A percentile compares a stretch with the other conserved stretches of the same genome.
Conservation (phyloP, 352 stramenopile genomes). For the Phytophthora fragariaefolia region DNA sequence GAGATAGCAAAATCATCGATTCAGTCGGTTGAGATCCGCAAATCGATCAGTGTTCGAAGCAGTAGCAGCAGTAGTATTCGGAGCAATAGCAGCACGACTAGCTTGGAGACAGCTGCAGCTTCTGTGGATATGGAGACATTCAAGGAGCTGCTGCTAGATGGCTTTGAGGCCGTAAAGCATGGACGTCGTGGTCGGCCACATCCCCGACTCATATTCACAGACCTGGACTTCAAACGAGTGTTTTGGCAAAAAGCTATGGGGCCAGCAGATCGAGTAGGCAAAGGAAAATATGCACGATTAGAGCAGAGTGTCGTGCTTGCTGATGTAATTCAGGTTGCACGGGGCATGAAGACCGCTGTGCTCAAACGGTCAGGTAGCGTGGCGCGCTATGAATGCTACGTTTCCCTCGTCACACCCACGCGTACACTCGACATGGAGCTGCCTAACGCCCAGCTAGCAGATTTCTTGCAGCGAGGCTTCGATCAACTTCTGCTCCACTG, state of each 20-base stretch:
- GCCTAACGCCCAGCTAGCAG: constrained; percentile 54
- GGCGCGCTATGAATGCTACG: constrained; percentile 71
- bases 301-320: constrained; percentile 74
- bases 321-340: constrained; percentile 75
- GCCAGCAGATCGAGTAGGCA: constrained; percentile 47
- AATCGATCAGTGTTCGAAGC: constrained; percentile 24
- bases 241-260: constrained; percentile 79
- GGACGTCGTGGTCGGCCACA: constrained; percentile 71
- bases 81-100: constrained; percentile 30
- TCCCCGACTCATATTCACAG: constrained; percentile 68
- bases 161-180: constrained; percentile 81
- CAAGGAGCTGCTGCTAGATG: constrained; percentile 68
- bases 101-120: constrained; percentile 31
- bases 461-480: constrained; percentile 67
- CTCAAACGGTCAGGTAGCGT: constrained; percentile 79
- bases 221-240: constrained; percentile 78
- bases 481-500: constrained; percentile 52
- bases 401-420: constrained; percentile 74
- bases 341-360: constrained; percentile 81
- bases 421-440: constrained; percentile 78
- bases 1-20: constrained; percentile 7
- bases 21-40: constrained; percentile 14
- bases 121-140: constrained; percentile 62
- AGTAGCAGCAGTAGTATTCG: constrained; percentile 32
- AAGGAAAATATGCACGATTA: constrained; percentile 68